These are phyloP conservation scores for Arthrobotrys pseudoclavata DNA, from an alignment of 2,329 filamentous ascomycete genomes.

Conservation along the genomic window DNA sequence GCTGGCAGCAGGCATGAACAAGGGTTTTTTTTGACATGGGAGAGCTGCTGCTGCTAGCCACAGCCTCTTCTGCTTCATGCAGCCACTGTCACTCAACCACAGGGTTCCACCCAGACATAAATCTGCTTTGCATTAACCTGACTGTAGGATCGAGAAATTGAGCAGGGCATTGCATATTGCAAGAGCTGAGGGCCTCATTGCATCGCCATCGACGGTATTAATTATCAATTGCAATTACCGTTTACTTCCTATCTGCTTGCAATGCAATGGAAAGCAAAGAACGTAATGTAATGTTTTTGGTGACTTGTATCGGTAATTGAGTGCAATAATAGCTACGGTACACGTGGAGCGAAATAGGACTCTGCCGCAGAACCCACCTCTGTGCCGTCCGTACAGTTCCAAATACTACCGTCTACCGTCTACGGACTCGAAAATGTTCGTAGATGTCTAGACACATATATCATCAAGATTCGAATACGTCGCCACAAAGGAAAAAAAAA, in stretches of 20 bases:
- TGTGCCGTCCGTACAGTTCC: slow-evolving; percentile 17
- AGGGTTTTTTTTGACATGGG: slow-evolving; percentile 3
- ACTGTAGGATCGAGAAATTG: slow-evolving; percentile 13
- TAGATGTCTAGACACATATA: slow-evolving; percentile 15
- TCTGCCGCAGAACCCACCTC: slow-evolving; percentile 27
- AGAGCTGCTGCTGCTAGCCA: slow-evolving; percentile 10
- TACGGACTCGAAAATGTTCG: background rate
- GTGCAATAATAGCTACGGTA: background rate
- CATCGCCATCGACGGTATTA: slow-evolving; percentile 23
- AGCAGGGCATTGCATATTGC: slow-evolving; percentile 15
- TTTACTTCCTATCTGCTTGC: background rate
- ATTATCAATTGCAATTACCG: background rate
- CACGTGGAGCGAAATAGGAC: slow-evolving; percentile 21
- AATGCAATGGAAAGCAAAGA: background rate
- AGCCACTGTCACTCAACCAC: slow-evolving; percentile 31
- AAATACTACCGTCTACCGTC: slow-evolving; percentile 22
- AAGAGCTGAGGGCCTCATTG: slow-evolving; percentile 3
- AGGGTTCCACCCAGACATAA: slow-evolving; percentile 21
- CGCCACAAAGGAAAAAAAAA: slow-evolving; percentile 1
- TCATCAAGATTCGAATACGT: slow-evolving; percentile 26
- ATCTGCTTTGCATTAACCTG: slow-evolving; percentile 17
- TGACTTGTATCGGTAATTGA: slow-evolving; percentile 7
- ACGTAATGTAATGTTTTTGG: background rate
- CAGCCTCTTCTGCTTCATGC: slow-evolving; percentile 30
- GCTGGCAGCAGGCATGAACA: slow-evolving; percentile 31